Evolutionary conservation across 2,329 filamentous ascomycete species (phyloP).

Genomic region (Chaetothyriales sp.): DNA sequence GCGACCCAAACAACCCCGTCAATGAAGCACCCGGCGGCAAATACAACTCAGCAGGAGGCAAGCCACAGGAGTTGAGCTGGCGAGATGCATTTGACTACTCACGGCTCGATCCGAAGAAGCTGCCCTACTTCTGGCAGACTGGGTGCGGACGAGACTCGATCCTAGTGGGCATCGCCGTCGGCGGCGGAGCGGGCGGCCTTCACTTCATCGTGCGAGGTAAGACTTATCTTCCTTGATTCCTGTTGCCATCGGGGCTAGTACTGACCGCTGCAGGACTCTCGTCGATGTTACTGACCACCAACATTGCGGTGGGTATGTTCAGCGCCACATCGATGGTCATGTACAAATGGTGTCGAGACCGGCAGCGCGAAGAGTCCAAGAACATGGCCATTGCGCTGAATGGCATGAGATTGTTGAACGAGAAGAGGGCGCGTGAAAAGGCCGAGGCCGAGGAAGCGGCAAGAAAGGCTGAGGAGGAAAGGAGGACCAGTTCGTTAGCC

Average conservation of each 20-base stretch:
- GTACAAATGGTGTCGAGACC: constrained; percentile 73
- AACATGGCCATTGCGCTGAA: constrained; percentile 79
- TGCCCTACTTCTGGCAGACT: constrained; percentile 56
- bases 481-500: constrained; percentile 29
- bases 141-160: constrained; percentile 76
- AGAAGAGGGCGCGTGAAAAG: constrained; percentile 42
- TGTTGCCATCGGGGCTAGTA: neutral
- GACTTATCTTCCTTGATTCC: constrained; percentile 13
- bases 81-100: constrained; percentile 35
- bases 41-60: constrained; percentile 45
- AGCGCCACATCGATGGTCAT: constrained; percentile 52
- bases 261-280: constrained; percentile 8
- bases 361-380: constrained; percentile 56
- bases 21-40: constrained; percentile 42
- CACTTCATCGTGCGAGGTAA: constrained; percentile 62
- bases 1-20: constrained; percentile 34
- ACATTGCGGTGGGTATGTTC: constrained; percentile 75
- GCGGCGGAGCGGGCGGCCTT: constrained; percentile 59
- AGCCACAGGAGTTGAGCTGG: constrained; percentile 27
- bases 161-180: constrained; percentile 66
- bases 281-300: constrained; percentile 32
- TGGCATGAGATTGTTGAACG: constrained; percentile 58
- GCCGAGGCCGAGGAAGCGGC: constrained; percentile 25
- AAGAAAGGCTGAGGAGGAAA: constrained; percentile 25
- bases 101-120: constrained; percentile 53